Evolutionary conservation across 225 moss, liverwort and hornwort genomes (phyloP), one percentile per base, ranked within the genome.

Genomic region (Ulota crispa): DNA sequence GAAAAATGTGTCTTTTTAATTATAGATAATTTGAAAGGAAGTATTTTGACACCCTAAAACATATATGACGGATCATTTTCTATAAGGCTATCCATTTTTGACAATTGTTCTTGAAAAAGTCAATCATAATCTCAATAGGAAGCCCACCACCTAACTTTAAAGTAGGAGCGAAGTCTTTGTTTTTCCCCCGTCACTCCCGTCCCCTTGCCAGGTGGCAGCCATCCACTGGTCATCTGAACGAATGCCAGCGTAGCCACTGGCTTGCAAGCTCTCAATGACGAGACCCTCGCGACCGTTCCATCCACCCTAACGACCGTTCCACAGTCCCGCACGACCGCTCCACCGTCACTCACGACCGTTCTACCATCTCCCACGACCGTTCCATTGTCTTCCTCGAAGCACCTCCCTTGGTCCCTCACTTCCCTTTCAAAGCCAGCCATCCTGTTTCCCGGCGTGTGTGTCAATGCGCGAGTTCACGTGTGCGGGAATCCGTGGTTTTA

Each of bases 201-300:
- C 3, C 5, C 28, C 11, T 0, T 15, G 69, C 74, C 87, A 78
- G 11, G 32, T 70, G 87, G 73, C 87, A 15, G 19, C 20, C 10
- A 8, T 3, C 0, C 6, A 87, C 39, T 84, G 84, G 87, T 2
- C 78, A 15, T 0, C 0, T 0, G 20, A 78, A 37, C 63, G 20
- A 62, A 3, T 56, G 57, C 83, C 30, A 67, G 64, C 69, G 19
- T 57, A 64, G 31, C 71, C 66, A 65, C 83, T 70, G 66, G 68
- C 73, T 47, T 59, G 12, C 21, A 19, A 18, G 32, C 50, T 47
- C 75, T 47, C 14, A 60, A 42, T 71, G 83, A 79, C 80, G 76
- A 42, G 41, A 53, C 64, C 23, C 23, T 32, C 7, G 5, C 62
- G 36, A 59, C 76, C 8, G 52, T 6, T 80, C 70, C 70, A 27